phyloP scores from a whole-genome alignment of 306 rosid genomes.

The Delonix regia region DNA sequence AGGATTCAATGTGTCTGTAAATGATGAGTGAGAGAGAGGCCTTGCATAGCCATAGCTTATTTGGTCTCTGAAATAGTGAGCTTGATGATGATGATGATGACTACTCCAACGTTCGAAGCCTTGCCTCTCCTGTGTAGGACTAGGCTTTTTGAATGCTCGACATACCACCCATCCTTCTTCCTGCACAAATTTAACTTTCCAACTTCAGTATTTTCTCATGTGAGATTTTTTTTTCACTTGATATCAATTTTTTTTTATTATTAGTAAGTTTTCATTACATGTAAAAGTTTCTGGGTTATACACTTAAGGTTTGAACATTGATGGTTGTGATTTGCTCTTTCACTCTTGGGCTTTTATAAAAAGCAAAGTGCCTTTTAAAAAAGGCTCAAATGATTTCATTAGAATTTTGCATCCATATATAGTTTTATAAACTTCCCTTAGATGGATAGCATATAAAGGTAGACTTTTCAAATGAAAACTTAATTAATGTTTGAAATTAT shows the following conservation, averaged over 20 bases:
- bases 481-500: too few species aligned
- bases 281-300: too few species aligned
- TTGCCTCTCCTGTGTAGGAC: slow-evolving; percentile 69
- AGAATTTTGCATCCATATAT: too few species aligned
- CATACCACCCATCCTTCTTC: slow-evolving; percentile 99
- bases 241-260: neutral
- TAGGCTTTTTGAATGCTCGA: slow-evolving; percentile 80
- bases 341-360: too few species aligned
- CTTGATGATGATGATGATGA: too few species aligned
- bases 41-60: slow-evolving; percentile 37
- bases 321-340: too few species aligned
- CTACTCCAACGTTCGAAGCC: slow-evolving; percentile 62
- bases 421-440: too few species aligned
- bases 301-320: neutral
- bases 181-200: slow-evolving; percentile 40
- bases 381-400: too few species aligned
- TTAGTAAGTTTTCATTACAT: neutral
- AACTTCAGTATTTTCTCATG: neutral
- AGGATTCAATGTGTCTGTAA: slow-evolving; percentile 34
- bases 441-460: too few species aligned
- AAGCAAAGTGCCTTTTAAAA: too few species aligned
- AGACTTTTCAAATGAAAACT: too few species aligned
- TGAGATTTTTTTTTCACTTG: too few species aligned
- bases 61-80: slow-evolving; percentile 54
- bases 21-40: slow-evolving; percentile 43